Base-by-base conservation (phyloP, 441 rosid species). In the Gossypium schwendimanii region DNA sequence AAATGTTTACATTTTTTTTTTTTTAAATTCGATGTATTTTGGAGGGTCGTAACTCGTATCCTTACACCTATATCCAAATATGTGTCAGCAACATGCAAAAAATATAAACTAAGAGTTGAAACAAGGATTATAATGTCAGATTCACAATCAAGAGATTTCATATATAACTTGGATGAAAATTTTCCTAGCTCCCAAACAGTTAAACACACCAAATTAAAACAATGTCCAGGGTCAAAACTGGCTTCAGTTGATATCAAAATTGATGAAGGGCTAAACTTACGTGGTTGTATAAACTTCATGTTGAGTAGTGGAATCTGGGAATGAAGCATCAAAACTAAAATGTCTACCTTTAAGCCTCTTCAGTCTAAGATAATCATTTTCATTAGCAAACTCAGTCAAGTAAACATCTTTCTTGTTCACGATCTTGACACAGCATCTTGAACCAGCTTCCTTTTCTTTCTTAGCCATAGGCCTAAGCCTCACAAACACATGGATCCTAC, bases 391-490 rank as follows among this genome's bases (percentile, higher is more conserved):
- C 69, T 94, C 98, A 12, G 92, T 90, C 74, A 91, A 82, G 76
- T 90, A 94, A 76, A 91, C 87, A 84, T 94, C 98, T 83, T 88
- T 86, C 70, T 82, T 82, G 18, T 91, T 91, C 81, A 90, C 87
- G 75, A 94, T 81, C 84, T 85, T 89, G 28, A 91, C 97, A 69
- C 98, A 91, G 53, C 96, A 85, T 61, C 92, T 69, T 47, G 89
- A 83, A 6, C 95, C 97, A 1, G 82, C 89, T 77, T 94, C 98
- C 82, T 77, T 94, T 82, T 94, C 98, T 85, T 88, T 91, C 87
- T 79, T 90, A 53, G 85, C 87, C 94, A 94, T 89, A 2, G 98
- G 98, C 87, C 98, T 88, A 69, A 94, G 91, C 87, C 98, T 87
- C 50, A 90, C 97, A 78, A 89, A 91, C 84, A 94, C 97, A 28